Base-by-base conservation (phyloP, 805 yeast genomes). In the Candida caryicola region DNA sequence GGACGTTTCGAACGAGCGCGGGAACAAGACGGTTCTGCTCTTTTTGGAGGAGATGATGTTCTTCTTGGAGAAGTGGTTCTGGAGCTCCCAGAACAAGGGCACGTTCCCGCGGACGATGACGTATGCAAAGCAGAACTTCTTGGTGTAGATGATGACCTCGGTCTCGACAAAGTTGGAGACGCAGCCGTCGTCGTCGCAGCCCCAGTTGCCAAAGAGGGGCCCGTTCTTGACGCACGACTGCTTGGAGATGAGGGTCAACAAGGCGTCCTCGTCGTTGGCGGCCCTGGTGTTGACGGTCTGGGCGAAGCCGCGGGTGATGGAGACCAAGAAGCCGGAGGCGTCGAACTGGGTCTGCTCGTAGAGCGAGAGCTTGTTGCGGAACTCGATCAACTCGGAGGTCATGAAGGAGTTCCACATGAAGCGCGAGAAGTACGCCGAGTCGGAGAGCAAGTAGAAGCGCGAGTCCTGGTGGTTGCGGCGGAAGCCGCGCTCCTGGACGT, bases 171-270 rank as follows among this genome's bases (percentile, higher is more conserved):
- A 76, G 48, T 76, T 75, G 3, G 79, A 62, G 6, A 66, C 77
- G 13, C 68, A 63, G 0, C 81, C 79, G 29, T 73, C 72, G 43
- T 77, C 82, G 50, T 77, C 82, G 48, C 76, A 65, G 23, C 82
- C 78, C 63, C 73, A 73, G 21, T 76, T 76, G 1, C 82, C 82
- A 51, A 76, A 76, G 14, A 76, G 54, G 0, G 73, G 68, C 0
- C 80, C 80, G 26, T 57, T 57, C 44, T 71, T 73, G 21, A 53
- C 51, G 41, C 79, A 73, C 21, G 72, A 64, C 44, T 77, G 82
- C 46, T 73, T 76, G 2, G 79, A 67, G 8, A 77, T 71, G 8
- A 77, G 60, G 0, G 81, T 74, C 26, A 77, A 43, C 35, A 73
- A 49, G 0, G 69, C 69, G 21, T 62, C 67, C 19, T 57, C 60